Percentiles rank a stretch among this genome's conserved stretches.
Evolutionary conservation across 257 asterid species (phyloP).

Genomic region (Craterostigma plantagineum): DNA sequence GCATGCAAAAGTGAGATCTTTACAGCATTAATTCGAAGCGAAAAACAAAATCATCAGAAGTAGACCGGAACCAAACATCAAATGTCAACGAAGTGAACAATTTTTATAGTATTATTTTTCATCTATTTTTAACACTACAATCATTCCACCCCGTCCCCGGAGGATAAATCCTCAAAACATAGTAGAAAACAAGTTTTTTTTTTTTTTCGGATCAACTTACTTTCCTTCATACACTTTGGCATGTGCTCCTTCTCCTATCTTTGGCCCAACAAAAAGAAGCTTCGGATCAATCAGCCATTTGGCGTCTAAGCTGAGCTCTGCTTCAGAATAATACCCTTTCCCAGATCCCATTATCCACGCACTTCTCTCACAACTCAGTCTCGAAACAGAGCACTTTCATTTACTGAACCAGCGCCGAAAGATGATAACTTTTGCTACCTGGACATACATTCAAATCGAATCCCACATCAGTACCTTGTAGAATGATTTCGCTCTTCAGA

Average conservation of each 20-base stretch:
- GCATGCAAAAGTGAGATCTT: no score
- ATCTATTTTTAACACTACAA: no score
- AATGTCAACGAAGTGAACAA: no score
- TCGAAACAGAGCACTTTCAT: no score
- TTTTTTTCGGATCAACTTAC: constrained; percentile 51
- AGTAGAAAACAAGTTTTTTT: constrained; percentile 1
- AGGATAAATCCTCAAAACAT: neutral
- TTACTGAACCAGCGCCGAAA: constrained; percentile 7
- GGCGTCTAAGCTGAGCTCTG: constrained; percentile 53
- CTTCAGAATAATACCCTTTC: constrained; percentile 42
- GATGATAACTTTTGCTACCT: constrained; percentile 11
- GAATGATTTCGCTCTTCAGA: neutral
- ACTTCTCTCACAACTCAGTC: neutral
- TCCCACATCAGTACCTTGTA: constrained; percentile 12
- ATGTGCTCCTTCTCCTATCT: constrained; percentile 97
- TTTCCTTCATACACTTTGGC: constrained; percentile 92
- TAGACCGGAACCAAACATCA: no score
- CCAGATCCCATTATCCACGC: constrained; percentile 47
- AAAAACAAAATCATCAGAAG: no score
- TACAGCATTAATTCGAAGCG: no score
- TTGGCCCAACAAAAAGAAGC: constrained; percentile 81
- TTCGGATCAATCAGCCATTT: constrained; percentile 85
- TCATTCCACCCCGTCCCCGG: no score
- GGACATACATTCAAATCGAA: constrained; percentile 10
- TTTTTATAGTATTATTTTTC: no score